Evolutionary conservation across 208 protist species (phyloP).

Genomic region (Leishmania guyanensis): DNA sequence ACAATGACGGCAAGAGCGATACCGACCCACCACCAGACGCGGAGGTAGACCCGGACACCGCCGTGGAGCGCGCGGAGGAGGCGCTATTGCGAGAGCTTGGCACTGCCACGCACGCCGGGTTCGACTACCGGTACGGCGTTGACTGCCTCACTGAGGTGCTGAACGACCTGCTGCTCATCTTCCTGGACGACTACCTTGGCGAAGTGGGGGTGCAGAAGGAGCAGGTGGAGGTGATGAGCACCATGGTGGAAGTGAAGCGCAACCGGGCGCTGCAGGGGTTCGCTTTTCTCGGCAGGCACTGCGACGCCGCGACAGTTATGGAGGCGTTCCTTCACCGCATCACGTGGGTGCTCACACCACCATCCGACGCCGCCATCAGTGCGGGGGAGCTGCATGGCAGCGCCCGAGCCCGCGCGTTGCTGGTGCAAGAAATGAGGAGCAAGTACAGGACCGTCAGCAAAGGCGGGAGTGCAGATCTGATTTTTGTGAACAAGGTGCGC

Average conservation of each 20-base stretch:
- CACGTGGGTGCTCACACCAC: constrained; percentile 87
- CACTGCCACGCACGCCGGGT: constrained; percentile 29
- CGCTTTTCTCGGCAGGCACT: constrained; percentile 77
- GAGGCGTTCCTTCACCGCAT: constrained; percentile 79
- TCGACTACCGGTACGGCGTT: constrained; percentile 77
- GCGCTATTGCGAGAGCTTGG: constrained; percentile 36
- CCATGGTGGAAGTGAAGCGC: constrained; percentile 89
- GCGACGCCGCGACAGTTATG: constrained; percentile 70
- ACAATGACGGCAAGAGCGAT: constrained; percentile 8
- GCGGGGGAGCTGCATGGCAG: constrained; percentile 57
- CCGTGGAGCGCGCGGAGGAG: constrained; percentile 54
- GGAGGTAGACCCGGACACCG: constrained; percentile 30
- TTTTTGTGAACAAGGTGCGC: constrained; percentile 88
- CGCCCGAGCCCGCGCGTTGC: constrained; percentile 55
- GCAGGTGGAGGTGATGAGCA: constrained; percentile 91
- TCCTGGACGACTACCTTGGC: constrained; percentile 93
- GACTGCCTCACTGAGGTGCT: constrained; percentile 64
- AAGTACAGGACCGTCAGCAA: constrained; percentile 82
- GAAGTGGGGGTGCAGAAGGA: constrained; percentile 89
- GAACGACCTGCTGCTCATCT: constrained; percentile 81
- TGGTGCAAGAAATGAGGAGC: constrained; percentile 72
- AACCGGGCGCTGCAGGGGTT: constrained; percentile 88
- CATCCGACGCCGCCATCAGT: constrained; percentile 42
- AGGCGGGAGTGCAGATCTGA: constrained; percentile 70
- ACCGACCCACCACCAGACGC: neutral